These are phyloP conservation scores for Lentinula raphanica DNA, from an alignment of 768 basidiomycete genomes.

Conservation along the genomic window DNA sequence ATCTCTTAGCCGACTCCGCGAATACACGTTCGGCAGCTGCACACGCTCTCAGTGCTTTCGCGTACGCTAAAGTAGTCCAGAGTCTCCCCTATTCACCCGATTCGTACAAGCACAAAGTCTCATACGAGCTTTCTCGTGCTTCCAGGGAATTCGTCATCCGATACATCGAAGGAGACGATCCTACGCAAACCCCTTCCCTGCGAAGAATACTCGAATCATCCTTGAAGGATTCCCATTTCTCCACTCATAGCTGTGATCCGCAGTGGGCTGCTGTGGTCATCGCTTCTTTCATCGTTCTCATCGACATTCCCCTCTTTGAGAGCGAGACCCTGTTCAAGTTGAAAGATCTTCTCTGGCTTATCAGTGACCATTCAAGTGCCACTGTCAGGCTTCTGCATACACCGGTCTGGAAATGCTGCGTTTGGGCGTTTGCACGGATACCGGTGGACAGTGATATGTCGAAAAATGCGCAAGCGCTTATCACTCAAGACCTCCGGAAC, in stretches of 20 bases:
- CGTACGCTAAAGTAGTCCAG: constrained; percentile 31
- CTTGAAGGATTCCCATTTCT: neutral
- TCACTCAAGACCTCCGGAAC: constrained; percentile 42
- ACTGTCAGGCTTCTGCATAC: constrained; percentile 33
- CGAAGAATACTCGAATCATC: constrained; percentile 11
- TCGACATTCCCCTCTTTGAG: constrained; percentile 38
- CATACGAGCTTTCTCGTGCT: constrained; percentile 20
- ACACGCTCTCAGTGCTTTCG: constrained; percentile 52
- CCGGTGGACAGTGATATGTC: constrained; percentile 13
- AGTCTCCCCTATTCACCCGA: constrained; percentile 3
- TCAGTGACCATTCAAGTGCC: constrained; percentile 28
- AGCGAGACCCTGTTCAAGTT: constrained; percentile 31
- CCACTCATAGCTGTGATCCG: constrained; percentile 22
- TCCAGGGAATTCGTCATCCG: constrained; percentile 24
- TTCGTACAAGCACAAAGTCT: constrained; percentile 4
- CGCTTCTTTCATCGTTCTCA: constrained; percentile 43
- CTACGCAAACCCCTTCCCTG: constrained; percentile 21
- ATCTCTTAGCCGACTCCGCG: constrained; percentile 23
- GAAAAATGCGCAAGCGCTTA: constrained; percentile 26
- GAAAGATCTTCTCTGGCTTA: constrained; percentile 26
- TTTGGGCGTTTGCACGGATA: constrained; percentile 51
- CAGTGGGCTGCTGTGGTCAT: constrained; percentile 41
- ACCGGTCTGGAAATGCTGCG: constrained; percentile 47
- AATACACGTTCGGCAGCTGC: constrained; percentile 46
- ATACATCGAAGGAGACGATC: constrained; percentile 15